Evolutionary conservation across 192 early-diverging fungal genomes (phyloP), one percentile per base, ranked within the genome.

Genomic region (Physocladia obscura): DNA sequence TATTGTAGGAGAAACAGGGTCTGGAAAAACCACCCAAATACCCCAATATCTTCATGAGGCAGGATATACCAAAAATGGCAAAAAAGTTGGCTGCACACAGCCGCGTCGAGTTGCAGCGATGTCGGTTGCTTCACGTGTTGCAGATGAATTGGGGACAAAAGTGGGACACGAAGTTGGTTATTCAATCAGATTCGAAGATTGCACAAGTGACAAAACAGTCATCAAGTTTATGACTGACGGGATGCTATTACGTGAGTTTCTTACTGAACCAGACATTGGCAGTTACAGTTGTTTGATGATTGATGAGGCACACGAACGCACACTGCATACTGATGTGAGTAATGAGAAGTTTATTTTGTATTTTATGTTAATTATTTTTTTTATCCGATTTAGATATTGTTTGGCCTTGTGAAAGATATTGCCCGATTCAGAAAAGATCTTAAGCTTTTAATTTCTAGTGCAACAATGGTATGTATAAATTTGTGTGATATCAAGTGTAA

Each of bases 181-280:
- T 67, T 90, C 93, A 4, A 98, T 99, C 65, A 89, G 97, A 21
- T 99, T 99, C 71, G 97, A 99, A 75, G 97, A 99, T 78, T 95
- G 93, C 73, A 98, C 97, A 3, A 87, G 88, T 1, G 95, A 98
- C 29, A 94, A 94, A 77, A 99, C 97, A 0, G 76, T 90, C 21
- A 81, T 99, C 55, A 97, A 98, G 74, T 98, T 98, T 67, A 98
- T 99, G 97, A 99, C 97, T 0, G 97, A 98, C 76, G 97, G 97
- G 56, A 93, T 97, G 92, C 80, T 99, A 24, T 86, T 99, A 22
- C 86, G 97, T 50, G 97, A 99, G 77, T 99, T 97, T 67, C 86
- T 99, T 84, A 94, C 93, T 3, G 95, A 97, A 72, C 95, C 97
- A 0, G 93, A 97, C 72, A 80, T 99, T 52, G 88, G 83, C 21